A percentile compares a stretch with the other conserved stretches of the same genome.
Evolutionary conservation across 345 rosid genomes (phyloP).

Genomic region (Populus ilicifolia): DNA sequence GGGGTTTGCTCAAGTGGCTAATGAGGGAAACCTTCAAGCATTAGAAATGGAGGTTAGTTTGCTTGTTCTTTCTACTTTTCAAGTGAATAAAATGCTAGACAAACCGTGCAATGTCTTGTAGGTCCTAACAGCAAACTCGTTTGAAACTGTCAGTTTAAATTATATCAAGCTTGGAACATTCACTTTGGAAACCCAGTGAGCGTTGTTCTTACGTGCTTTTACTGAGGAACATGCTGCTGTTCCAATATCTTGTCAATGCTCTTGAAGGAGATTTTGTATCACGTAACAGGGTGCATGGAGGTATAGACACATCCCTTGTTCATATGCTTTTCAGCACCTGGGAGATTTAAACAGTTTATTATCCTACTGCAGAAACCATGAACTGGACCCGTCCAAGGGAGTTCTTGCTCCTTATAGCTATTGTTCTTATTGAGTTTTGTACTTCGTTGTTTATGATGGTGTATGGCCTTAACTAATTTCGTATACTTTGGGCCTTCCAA

Average conservation of each 20-base stretch:
- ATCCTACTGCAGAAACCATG: conserved; percentile 56
- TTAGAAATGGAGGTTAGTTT: conserved; percentile 46
- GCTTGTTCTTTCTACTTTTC: conserved; percentile 1
- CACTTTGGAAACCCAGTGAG: background rate
- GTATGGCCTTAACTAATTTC: conserved; percentile 4
- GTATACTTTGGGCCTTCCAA: background rate
- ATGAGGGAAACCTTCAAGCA: conserved; percentile 27
- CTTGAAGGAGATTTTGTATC: conserved; percentile 63
- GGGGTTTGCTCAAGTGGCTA: conserved; percentile 47
- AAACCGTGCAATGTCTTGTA: background rate
- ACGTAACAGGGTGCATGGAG: conserved; percentile 45
- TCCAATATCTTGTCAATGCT: conserved; percentile 67
- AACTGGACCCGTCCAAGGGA: conserved; percentile 68
- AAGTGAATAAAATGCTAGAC: background rate
- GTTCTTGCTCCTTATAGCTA: conserved; percentile 32
- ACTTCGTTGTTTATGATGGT: background rate
- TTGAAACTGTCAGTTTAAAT: background rate
- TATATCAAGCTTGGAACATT: background rate
- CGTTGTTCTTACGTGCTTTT: conserved; percentile 17
- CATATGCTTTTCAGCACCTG: conserved; percentile 9
- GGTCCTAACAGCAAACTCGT: background rate
- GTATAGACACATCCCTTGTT: conserved; percentile 24
- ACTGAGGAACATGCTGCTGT: conserved; percentile 57
- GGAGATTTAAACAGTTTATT: background rate
- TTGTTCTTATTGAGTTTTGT: background rate